phyloP scores from a whole-genome alignment of 2,329 filamentous ascomycete genomes.

The Biscogniauxia marginata region DNA sequence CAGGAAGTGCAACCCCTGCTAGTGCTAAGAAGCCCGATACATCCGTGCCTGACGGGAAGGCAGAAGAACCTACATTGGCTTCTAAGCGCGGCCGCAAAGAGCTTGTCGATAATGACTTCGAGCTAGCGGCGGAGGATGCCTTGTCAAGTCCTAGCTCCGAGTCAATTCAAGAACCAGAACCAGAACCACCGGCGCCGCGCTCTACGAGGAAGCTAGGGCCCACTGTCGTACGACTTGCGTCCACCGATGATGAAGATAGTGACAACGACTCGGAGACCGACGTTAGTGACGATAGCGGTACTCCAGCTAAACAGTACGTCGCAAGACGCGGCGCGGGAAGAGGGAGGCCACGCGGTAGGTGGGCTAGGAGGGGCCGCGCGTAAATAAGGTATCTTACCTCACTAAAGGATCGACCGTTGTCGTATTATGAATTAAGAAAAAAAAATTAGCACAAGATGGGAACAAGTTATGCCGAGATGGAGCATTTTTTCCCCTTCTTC shows the following conservation, averaged over 20 bases:
- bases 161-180: slow-evolving; percentile 11
- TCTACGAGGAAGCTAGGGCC: slow-evolving; percentile 15
- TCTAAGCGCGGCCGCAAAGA: slow-evolving; percentile 21
- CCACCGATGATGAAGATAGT: slow-evolving; percentile 18
- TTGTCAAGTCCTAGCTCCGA: slow-evolving; percentile 19
- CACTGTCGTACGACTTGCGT: slow-evolving; percentile 24
- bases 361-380: slow-evolving; percentile 31
- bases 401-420: no score
- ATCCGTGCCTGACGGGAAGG: not conserved
- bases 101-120: slow-evolving; percentile 25
- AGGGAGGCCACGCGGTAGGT: slow-evolving; percentile 15
- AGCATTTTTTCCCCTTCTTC: no score
- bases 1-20: slow-evolving; percentile 6
- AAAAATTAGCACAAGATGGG: no score
- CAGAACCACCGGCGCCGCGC: slow-evolving; percentile 7
- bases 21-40: slow-evolving; percentile 1
- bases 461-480: no score
- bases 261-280: slow-evolving; percentile 14
- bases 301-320: slow-evolving; percentile 22
- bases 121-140: slow-evolving; percentile 10
- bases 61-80: slow-evolving; percentile 7
- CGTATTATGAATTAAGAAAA: no score
- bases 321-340: slow-evolving; percentile 42
- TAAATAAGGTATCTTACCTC: no score
- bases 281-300: slow-evolving; percentile 16